Conservation (phyloP, 1,284 basidiomycete species). For the Sphaerobolus stellatus region DNA sequence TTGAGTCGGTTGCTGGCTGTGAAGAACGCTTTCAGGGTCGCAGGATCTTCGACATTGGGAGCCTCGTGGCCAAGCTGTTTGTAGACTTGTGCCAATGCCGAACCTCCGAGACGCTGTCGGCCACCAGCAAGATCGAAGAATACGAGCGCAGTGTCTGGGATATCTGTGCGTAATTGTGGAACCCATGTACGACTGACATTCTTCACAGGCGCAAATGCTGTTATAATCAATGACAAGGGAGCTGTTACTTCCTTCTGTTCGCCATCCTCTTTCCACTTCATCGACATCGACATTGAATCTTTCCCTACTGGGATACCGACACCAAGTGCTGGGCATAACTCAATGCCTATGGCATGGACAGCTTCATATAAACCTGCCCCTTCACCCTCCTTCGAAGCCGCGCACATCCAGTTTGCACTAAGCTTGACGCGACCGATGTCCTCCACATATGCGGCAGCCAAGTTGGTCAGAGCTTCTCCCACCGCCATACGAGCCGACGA, state of each 20-base stretch:
- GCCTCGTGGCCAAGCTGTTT: conserved; percentile 86
- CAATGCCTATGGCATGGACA: conserved; percentile 89
- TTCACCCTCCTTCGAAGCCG: conserved; percentile 88
- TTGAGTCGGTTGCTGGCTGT: conserved; percentile 71
- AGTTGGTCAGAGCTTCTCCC: conserved; percentile 90
- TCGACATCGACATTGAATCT: conserved; percentile 99
- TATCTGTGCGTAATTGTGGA: conserved; percentile 75
- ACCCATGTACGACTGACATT: conserved; percentile 89
- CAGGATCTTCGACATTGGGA: conserved; percentile 86
- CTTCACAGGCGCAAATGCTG: conserved; percentile 89
- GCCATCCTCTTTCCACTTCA: conserved; percentile 81
- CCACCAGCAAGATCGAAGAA: conserved; percentile 90
- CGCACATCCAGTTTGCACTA: conserved; percentile 99
- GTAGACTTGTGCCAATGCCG: conserved; percentile 93
- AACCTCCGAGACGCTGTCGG: conserved; percentile 89
- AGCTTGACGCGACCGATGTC: conserved; percentile 82
- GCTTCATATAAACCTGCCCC: conserved; percentile 91
- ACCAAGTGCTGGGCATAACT: conserved; percentile 92
- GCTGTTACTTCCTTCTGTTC: conserved; percentile 82
- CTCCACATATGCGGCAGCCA: conserved; percentile 79
- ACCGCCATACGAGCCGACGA: conserved; percentile 97
- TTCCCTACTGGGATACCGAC: conserved; percentile 97
- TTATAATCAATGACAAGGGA: conserved; percentile 90
- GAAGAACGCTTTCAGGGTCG: conserved; percentile 81
- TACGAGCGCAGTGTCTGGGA: conserved; percentile 72